phyloP scores from a whole-genome alignment of 805 yeast genomes.

The Saccharomyces kudriavzevii region DNA sequence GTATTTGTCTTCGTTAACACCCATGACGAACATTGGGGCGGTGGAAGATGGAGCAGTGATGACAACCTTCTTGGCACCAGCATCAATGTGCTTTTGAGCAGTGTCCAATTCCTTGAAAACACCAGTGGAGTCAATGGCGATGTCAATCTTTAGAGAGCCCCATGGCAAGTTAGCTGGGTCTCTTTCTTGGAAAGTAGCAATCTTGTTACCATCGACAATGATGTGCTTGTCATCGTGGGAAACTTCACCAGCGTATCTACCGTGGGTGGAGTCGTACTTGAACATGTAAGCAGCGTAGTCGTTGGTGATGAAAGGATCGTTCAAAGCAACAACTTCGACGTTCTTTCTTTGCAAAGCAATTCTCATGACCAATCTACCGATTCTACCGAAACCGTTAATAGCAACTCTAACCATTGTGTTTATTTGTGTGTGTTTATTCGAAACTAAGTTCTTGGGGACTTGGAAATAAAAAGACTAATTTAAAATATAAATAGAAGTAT shows the following conservation, averaged over 20 bases:
- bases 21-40: slow-evolving; percentile 68
- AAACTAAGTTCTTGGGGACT: not conserved
- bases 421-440: slow-evolving; percentile 1
- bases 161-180: slow-evolving; percentile 64
- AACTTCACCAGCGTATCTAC: slow-evolving; percentile 53
- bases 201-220: slow-evolving; percentile 44
- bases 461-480: not conserved
- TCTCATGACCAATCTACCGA: slow-evolving; percentile 63
- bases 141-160: slow-evolving; percentile 55
- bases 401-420: slow-evolving; percentile 38
- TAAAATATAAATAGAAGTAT: not conserved
- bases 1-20: slow-evolving; percentile 59
- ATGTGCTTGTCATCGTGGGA: slow-evolving; percentile 43
- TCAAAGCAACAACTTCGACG: slow-evolving; percentile 56
- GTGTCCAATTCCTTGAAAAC: slow-evolving; percentile 58
- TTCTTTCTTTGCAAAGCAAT: slow-evolving; percentile 45
- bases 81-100: slow-evolving; percentile 61
- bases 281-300: slow-evolving; percentile 70
- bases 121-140: slow-evolving; percentile 66
- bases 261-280: slow-evolving; percentile 70
- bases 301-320: slow-evolving; percentile 60
- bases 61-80: slow-evolving; percentile 67
- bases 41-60: slow-evolving; percentile 66
- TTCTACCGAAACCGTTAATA: slow-evolving; percentile 69
- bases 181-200: slow-evolving; percentile 52